Base-by-base conservation (phyloP, 83 land plant species). In the Diphasiastrum complanatum region DNA sequence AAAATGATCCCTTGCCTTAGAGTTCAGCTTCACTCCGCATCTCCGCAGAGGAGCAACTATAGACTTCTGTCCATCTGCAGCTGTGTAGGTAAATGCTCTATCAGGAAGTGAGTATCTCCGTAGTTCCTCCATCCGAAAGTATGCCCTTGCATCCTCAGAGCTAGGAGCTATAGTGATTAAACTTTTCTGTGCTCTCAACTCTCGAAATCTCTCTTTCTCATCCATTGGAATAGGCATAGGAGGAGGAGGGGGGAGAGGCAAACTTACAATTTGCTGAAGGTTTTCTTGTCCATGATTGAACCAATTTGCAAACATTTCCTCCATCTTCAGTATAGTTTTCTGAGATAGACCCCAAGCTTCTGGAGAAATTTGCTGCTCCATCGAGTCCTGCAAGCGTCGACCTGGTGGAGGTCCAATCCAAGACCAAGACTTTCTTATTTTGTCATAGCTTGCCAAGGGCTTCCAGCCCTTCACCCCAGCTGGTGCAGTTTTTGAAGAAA, bases 121-220 rank as follows among this genome's bases (percentile, higher is more conserved):
- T 35, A 76, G 28, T 64, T 95, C 99, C 50, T 95, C 92, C 68
- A 61, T 76, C 12, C 93, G 88, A 60, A 95, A 95, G 64, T 95
- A 95, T 24, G 70, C 72, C 41, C 83, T 81, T 64, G 86, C 83
- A 74, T 95, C 99, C 33, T 84, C 96, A 63, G 99, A 78, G 72
- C 97, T 89, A 1, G 99, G 83, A 46, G 72, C 72, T 50, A 95
- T 89, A 14, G 99, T 95, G 57, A 61, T 82, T 5, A 81, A 71
- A 65, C 99, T 95, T 75, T 95, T 95, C 72, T 95, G 99, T 47
- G 96, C 99, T 73, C 92, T 79, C 45, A 89, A 64, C 56, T 95
- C 99, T 69, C 81, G 79, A 67, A 95, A 95, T 52, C 99, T 78
- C 55, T 95, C 99, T 66, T 85, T 95, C 75, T 95, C 99, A 67